Evolutionary conservation across 352 stramenopile species (phyloP), one percentile per base, ranked within the genome.

Genomic region (Globisporangium spinosum): DNA sequence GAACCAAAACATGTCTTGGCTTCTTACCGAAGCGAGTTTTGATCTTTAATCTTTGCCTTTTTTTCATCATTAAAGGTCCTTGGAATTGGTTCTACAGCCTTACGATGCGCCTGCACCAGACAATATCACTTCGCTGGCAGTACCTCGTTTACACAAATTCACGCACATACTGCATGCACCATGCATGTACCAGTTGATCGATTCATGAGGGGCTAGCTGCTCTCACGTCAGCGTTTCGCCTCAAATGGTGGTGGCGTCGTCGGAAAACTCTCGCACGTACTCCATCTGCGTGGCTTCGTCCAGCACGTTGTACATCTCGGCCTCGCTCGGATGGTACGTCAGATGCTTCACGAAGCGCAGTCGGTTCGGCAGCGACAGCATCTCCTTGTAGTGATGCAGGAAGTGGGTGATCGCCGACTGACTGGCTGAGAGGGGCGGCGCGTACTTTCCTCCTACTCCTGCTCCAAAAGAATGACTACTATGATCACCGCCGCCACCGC

Each of bases 301-400:
- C 32, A 89, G 58, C 17, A 89, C 78, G 49, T 87, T 89, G 73
- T 85, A 89, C 80, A 89, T 86, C 66, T 83, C 78, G 53, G 80
- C 80, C 25, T 89, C 80, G 7, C 62, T 62, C 32, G 73, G 63
- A 58, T 89, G 77, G 62, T 78, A 70, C 22, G 80, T 75, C 25
- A 89, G 59, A 54, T 83, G 78, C 40, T 76, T 83, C 53, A 81
- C 70, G 20, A 89, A 77, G 34, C 68, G 65, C 17, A 89, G 64
- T 7, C 73, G 76, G 58, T 59, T 69, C 2, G 70, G 27, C 22
- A 70, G 51, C 0, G 67, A 40, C 56, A 86, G 51, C 23, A 77
- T 53, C 0, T 80, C 54, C 38, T 72, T 79, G 59, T 83, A 73
- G 58, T 85, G 66, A 10, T 68, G 55, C 49, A 78, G 45, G 62